A percentile compares a stretch with the other conserved stretches of the same genome.
Evolutionary conservation across 2,329 filamentous ascomycete genomes (phyloP).

Genomic region (Lomentospora prolificans): DNA sequence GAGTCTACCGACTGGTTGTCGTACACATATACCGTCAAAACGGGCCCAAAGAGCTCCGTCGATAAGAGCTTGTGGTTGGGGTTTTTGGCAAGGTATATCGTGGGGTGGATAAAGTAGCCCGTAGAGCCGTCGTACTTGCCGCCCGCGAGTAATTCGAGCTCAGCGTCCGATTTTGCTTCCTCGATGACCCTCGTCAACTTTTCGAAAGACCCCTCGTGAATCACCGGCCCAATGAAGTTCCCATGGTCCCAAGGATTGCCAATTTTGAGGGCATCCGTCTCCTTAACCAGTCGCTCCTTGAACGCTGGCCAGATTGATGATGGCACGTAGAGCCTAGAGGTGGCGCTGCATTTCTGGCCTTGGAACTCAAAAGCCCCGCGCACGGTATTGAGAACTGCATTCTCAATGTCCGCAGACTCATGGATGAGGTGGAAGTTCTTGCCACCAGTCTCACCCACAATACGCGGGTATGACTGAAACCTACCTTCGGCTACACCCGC

Average conservation of each 20-base stretch:
- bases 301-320: constrained; percentile 66
- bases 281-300: constrained; percentile 54
- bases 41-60: constrained; percentile 74
- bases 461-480: constrained; percentile 77
- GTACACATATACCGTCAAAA: constrained; percentile 68
- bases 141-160: constrained; percentile 64
- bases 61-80: constrained; percentile 64
- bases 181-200: constrained; percentile 71
- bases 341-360: constrained; percentile 85
- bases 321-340: constrained; percentile 69
- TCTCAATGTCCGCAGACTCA: constrained; percentile 63
- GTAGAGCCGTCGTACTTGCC: constrained; percentile 68
- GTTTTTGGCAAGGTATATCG: constrained; percentile 67
- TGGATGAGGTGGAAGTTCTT: constrained; percentile 91
- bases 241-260: constrained; percentile 58
- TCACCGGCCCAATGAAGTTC: constrained; percentile 82
- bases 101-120: constrained; percentile 78
- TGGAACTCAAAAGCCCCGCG: constrained; percentile 86
- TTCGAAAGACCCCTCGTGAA: constrained; percentile 72
- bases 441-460: constrained; percentile 83
- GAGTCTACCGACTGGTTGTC: constrained; percentile 48
- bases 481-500: constrained; percentile 69
- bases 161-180: constrained; percentile 63
- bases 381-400: constrained; percentile 72
- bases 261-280: constrained; percentile 60